Base-by-base conservation (phyloP, 352 stramenopile genomes). In the Pelagophyceae sp. region DNA sequence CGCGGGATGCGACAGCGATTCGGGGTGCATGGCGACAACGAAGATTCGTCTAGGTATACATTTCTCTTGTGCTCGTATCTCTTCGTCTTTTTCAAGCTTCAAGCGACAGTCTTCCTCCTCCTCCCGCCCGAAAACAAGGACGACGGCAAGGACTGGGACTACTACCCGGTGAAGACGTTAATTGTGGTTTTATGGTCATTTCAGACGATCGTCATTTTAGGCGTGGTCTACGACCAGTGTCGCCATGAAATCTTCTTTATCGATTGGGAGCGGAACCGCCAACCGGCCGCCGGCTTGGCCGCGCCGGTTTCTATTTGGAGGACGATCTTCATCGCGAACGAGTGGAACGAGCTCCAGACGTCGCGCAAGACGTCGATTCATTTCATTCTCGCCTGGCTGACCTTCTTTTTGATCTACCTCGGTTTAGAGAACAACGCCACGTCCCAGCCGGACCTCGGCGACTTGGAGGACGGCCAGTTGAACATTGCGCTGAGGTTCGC, bases 11-110 rank as follows among this genome's bases (percentile, higher is more conserved):
- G n/a, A n/a, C n/a, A n/a, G n/a, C n/a, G n/a, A n/a, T n/a, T n/a
- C n/a, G n/a, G n/a, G n/a, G n/a, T n/a, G n/a, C n/a, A n/a, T n/a
- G n/a, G n/a, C n/a, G n/a, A n/a, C n/a, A n/a, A n/a, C n/a, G n/a
- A n/a, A n/a, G n/a, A n/a, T n/a, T n/a, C n/a, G n/a, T n/a, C n/a
- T n/a, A n/a, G n/a, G n/a, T n/a, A n/a, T n/a, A n/a, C n/a, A n/a
- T 89, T 95, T 40, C 64, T 89, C 11, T 80, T 96, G 54, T 91
- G 84, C 65, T 79, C 78, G 58, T 98, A 98, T 82, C 93, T 90
- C 65, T 89, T 97, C 60, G 72, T 96, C n/a, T 95, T 97, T 79
- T 97, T 96, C 85, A 96, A 96, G 81, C 78, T 96, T 20, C 92
- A 97, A 80, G 87, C 81, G 50, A 77, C 81, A 31, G 90, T 94